Base-by-base conservation (phyloP, 495 filamentous ascomycete species). In the Podospora pseudoanserina region DNA sequence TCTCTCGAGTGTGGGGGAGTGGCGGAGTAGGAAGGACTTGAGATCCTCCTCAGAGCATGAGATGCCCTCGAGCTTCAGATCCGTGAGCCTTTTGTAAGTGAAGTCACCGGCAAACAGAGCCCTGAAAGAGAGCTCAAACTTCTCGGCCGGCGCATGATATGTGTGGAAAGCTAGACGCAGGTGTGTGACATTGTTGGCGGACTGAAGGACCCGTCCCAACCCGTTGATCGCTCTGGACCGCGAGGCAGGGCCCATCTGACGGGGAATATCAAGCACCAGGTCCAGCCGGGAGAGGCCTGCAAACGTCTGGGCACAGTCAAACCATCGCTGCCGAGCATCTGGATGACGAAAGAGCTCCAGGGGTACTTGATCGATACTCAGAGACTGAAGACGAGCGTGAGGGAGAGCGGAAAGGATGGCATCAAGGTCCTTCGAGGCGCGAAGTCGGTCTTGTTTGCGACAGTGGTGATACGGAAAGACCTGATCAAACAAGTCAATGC, bases 311-410 rank as follows among this genome's bases (percentile, higher is more conserved):
- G 78, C 81, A 60, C 79, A 79, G 71, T 78, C 77, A 67, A 78
- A 80, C 81, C 81, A 84, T 66, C 79, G 79, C 4, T 63, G 72
- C 15, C 80, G 77, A 67, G 81, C 78, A 54, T 70, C 72, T 34
- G 74, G 64, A 56, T 75, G 30, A 30, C 78, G 75, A 66, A 84
- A 82, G 32, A 82, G 65, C 63, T 81, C 81, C 44, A 84, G 79
- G 23, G 82, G 82, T 19, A 84, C 76, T 19, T 80, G 79, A 69
- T 82, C 80, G 67, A 82, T 77, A 64, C 76, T 76, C 49, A 84
- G 77, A 5, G 78, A 77, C 20, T 69, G 64, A n/a, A 83, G 72
- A 26, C 66, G 73, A 57, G 75, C 68, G 59, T 81, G 79, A 30
- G 78, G 76, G 54, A 82, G 67, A 27, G 81, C 81, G 60, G 75